A percentile compares a stretch with the other conserved stretches of the same genome.
Conservation (phyloP, 2,329 filamentous ascomycete species). For the Curvularia sp. region DNA sequence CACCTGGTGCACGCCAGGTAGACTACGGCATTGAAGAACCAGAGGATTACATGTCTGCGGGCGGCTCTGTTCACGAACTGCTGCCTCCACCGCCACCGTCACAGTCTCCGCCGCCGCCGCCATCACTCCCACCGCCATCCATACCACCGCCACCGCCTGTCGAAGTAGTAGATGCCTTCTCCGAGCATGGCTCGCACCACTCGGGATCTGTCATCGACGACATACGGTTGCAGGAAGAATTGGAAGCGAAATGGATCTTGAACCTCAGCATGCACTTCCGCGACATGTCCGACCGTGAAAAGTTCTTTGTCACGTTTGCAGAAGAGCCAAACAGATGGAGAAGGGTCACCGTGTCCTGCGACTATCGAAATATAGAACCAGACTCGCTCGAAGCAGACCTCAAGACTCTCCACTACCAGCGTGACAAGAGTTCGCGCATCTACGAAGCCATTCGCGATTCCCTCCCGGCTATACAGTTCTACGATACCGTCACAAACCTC, state of each 20-base stretch:
- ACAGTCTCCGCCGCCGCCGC: slow-evolving; percentile 15
- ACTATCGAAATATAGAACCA: slow-evolving; percentile 81
- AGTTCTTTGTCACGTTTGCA: slow-evolving; percentile 96
- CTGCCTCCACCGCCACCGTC: slow-evolving; percentile 20
- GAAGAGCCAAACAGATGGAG: slow-evolving; percentile 81
- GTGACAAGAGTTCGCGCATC: slow-evolving; percentile 90
- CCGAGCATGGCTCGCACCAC: slow-evolving; percentile 42
- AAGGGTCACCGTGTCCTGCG: slow-evolving; percentile 88
- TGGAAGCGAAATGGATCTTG: slow-evolving; percentile 90
- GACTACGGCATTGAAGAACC: slow-evolving; percentile 40
- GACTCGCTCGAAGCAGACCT: slow-evolving; percentile 88
- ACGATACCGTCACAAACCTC: slow-evolving; percentile 92
- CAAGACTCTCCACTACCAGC: slow-evolving; percentile 77
- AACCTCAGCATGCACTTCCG: slow-evolving; percentile 99
- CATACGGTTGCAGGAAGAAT: slow-evolving; percentile 74
- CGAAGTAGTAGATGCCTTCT: slow-evolving; percentile 38
- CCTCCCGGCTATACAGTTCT: slow-evolving; percentile 92
- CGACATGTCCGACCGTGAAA: slow-evolving; percentile 89
- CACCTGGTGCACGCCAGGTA: slow-evolving; percentile 45
- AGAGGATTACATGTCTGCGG: slow-evolving; percentile 32
- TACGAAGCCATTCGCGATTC: slow-evolving; percentile 95
- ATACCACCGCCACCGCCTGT: slow-evolving; percentile 10
- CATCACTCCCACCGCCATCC: slow-evolving; percentile 25
- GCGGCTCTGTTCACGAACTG: slow-evolving; percentile 1
- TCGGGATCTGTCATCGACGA: slow-evolving; percentile 58